phyloP scores from a whole-genome alignment of 495 filamentous ascomycete genomes.

The Parmelia sp. region DNA sequence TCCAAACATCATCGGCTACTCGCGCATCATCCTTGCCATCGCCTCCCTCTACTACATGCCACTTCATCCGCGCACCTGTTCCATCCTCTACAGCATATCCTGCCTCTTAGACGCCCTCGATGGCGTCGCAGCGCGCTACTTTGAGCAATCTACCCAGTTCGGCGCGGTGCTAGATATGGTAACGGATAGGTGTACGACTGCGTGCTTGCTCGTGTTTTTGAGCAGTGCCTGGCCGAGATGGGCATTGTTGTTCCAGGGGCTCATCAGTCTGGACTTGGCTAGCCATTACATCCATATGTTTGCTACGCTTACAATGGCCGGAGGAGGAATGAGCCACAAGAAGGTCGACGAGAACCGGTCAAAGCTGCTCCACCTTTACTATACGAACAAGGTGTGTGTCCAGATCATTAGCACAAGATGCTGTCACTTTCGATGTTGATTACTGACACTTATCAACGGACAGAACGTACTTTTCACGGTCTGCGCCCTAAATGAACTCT shows the following conservation, averaged over 20 bases:
- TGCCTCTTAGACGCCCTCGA: slow-evolving; percentile 93
- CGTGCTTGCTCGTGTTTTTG: slow-evolving; percentile 88
- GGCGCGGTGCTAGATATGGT: slow-evolving; percentile 98
- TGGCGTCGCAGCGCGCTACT: slow-evolving; percentile 80
- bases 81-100: slow-evolving; percentile 80
- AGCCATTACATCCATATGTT: slow-evolving; percentile 99
- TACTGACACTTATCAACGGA: neutral
- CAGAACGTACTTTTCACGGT: slow-evolving; percentile 87
- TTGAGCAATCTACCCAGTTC: slow-evolving; percentile 86
- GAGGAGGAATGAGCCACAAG: slow-evolving; percentile 73
- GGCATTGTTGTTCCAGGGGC: slow-evolving; percentile 83
- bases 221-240: slow-evolving; percentile 87
- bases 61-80: slow-evolving; percentile 89
- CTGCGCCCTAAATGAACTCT: slow-evolving; percentile 86
- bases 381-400: slow-evolving; percentile 78
- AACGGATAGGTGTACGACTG: slow-evolving; percentile 89
- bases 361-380: slow-evolving; percentile 87
- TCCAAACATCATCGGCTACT: slow-evolving; percentile 91
- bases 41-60: slow-evolving; percentile 98
- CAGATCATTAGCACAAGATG: neutral
- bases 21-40: slow-evolving; percentile 78
- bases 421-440: neutral
- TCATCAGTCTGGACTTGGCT: slow-evolving; percentile 87
- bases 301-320: slow-evolving; percentile 74
- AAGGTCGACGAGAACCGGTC: slow-evolving; percentile 70